Base-by-base conservation (phyloP, 148 eudicot species). In the Rhododendron griersonianum region DNA sequence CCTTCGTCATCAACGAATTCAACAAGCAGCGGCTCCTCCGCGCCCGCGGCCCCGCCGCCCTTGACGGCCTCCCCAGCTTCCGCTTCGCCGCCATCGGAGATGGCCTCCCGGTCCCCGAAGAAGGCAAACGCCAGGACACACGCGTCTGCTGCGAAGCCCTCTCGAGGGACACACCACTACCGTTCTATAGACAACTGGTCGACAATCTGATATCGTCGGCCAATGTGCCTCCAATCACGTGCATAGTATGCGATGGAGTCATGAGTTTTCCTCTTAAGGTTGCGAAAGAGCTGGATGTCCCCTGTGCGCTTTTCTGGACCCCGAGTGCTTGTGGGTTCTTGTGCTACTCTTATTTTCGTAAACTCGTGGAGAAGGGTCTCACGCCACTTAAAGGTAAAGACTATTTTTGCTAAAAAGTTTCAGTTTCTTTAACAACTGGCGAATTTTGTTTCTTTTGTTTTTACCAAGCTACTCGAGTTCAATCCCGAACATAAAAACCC, bases 351-450 rank as follows among this genome's bases (percentile, higher is more conserved):
- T 85, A 85, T 35, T 87, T 21, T 57, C 86, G 79, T 0, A 45
- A 53, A 2, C 91, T 91, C 35, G 7, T 85, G 19, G 71, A 88
- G 5, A 83, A 84, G 47, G 86, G 90, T 7, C 53, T 81, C 48
- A 57, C 86, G 2, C 93, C 94, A 14, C 88, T 92, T 30, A 85
- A 89, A 90, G 94, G 94, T 92, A 85, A 30, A 1, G 4, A 11
- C 15, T 7, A 7, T 7, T 1, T 47, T 47, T 47, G 50, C 50
- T 8, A 7, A 47, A 47, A 47, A 9, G 50, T 47, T 47, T 9
- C 48, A 47, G 11, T 47, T 47, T 47, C 50, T 47, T 47, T 47
- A 8, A 8, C 11, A 47, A 47, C 44, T 6, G 0, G 44, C 7
- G 44, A 41, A 47, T 47, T 8, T 9, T 47, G 11, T 8, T 47